A percentile compares a stretch with the other conserved stretches of the same genome.
These are phyloP conservation scores for Stachybotrys echinatus DNA, from an alignment of 2,329 filamentous ascomycete genomes.

Conservation along the genomic window DNA sequence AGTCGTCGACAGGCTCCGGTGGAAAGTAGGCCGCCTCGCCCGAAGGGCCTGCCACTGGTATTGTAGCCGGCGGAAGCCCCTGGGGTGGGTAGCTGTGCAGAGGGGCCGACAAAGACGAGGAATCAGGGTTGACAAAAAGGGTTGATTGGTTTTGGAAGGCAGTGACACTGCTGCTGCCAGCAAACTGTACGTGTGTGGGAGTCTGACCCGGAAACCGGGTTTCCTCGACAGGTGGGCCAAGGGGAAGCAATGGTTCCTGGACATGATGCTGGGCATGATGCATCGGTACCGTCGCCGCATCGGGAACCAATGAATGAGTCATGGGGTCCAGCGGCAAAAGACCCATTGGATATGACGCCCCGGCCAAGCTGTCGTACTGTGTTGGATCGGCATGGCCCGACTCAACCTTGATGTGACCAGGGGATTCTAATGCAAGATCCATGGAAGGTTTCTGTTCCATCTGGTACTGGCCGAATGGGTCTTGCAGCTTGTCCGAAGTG, in stretches of 20 bases:
- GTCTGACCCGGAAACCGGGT: neutral
- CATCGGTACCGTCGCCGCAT: too few species aligned
- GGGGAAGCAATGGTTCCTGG: neutral
- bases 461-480: conserved; percentile 23
- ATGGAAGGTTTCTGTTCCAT: conserved; percentile 14
- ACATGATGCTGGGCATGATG: too few species aligned
- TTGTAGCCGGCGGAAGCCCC: too few species aligned
- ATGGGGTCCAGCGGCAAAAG: neutral
- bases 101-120: too few species aligned
- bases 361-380: neutral
- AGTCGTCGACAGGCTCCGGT: too few species aligned
- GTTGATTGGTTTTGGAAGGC: neutral
- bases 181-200: neutral
- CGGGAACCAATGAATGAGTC: neutral
- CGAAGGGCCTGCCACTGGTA: too few species aligned
- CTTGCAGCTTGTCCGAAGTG: conserved; percentile 10
- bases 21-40: too few species aligned
- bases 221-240: neutral
- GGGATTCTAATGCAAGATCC: neutral
- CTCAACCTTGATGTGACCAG: neutral
- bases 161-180: neutral
- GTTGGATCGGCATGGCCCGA: neutral
- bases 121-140: conserved; percentile 1
- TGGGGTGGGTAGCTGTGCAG: too few species aligned
- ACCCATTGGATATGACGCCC: neutral